Conservation (phyloP, 306 rosid genomes). For the Fagus crenata region DNA sequence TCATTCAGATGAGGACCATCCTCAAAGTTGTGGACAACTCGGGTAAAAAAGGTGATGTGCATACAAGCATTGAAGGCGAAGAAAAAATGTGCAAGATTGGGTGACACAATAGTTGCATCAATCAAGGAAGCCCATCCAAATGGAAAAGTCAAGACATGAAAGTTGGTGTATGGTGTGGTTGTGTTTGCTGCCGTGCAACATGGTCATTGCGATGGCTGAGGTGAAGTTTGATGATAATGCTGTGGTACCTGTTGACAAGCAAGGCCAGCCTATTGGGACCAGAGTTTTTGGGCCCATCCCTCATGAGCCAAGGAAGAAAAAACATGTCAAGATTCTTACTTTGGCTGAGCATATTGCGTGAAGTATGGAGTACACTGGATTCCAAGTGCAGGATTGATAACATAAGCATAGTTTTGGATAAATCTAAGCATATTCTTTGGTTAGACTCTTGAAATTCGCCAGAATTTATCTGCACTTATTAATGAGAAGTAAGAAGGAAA, state of each 20-base stretch:
- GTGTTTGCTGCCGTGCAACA: constrained; percentile 73
- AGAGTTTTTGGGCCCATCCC: constrained; percentile 94
- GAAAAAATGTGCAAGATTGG: constrained; percentile 86
- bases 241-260: constrained; percentile 84
- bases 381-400: background rate
- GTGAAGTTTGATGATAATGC: constrained; percentile 86
- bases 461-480: background rate
- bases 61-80: constrained; percentile 83
- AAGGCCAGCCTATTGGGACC: constrained; percentile 91
- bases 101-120: constrained; percentile 86
- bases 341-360: constrained; percentile 80
- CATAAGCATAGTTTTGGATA: background rate
- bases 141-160: constrained; percentile 77
- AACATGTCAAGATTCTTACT: constrained; percentile 89
- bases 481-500: background rate
- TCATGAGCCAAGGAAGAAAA: constrained; percentile 79
- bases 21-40: constrained; percentile 93
- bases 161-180: constrained; percentile 65
- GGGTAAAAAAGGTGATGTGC: constrained; percentile 93
- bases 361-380: background rate
- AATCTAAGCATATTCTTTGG: background rate
- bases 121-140: constrained; percentile 92
- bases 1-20: constrained; percentile 90
- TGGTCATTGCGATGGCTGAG: constrained; percentile 83
- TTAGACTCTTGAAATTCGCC: background rate